Evolutionary conservation across 768 basidiomycete species (phyloP), one percentile per base, ranked within the genome.

Genomic region (Calocybe indica): DNA sequence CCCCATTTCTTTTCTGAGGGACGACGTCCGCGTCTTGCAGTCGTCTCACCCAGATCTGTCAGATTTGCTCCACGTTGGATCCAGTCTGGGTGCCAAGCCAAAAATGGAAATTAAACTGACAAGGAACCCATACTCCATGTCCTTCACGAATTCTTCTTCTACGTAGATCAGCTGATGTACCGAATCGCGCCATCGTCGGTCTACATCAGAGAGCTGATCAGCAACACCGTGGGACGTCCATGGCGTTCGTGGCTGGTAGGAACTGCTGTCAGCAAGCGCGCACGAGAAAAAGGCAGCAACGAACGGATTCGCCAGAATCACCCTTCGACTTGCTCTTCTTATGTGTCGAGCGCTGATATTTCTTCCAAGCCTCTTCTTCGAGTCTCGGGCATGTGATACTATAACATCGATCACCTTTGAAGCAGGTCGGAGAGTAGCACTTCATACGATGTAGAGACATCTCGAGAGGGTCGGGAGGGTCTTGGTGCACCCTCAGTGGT

Each of bases 381-480:
- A 96, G 65, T 51, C 96, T 69, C 1, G 96, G 96, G 61, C 96
- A 99, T 28, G 92, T 92, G 53, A 97, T 98, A 54, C 88, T 92
- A 64, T 99, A 98, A 68, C 96, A 99, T 13, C 98, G 69, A 50
- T 80, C 83, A 61, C 97, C 94, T 44, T 88, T 75, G 31, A 90
- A 88, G 67, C 96, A 98, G 29, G 96, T 99, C 12, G 96, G 92
- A 8, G 93, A 96, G 69, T 98, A 98, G 64, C 96, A 99, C 62
- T 96, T 93, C 0, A 92, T 94, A 52, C 98, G 75, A 39, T 98
- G 76, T 1, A 94, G 98, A 64, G 98, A 98, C 11, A 98, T 93
- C 22, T 96, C 96, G 0, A 87, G 80, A 1, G 96, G 96, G 47
- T 22, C 22, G 22, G 22, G 1, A 1, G 22, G 22, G 22, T 22